Conservation (phyloP, 208 protist species). For the Naegleria lovaniensis region DNA sequence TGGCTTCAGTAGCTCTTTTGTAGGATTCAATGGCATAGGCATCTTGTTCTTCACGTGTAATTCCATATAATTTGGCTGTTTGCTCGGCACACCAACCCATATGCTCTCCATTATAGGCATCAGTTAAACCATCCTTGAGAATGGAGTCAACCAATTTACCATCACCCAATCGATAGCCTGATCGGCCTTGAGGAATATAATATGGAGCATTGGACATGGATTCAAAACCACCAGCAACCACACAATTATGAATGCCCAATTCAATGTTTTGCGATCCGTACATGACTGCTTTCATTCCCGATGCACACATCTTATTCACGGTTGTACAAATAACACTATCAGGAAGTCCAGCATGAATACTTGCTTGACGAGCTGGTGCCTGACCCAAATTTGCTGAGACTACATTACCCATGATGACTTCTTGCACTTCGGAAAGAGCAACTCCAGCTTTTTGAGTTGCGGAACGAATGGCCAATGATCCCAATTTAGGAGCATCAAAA, state of each 20-base stretch:
- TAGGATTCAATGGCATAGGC: constrained; percentile 78
- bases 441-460: constrained; percentile 44
- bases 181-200: constrained; percentile 50
- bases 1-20: constrained; percentile 56
- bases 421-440: constrained; percentile 43
- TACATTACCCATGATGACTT: constrained; percentile 63
- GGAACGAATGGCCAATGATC: constrained; percentile 43
- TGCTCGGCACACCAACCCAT: constrained; percentile 77
- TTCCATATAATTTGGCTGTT: constrained; percentile 66
- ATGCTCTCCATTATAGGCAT: constrained; percentile 55
- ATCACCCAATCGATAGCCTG: constrained; percentile 51
- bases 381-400: constrained; percentile 54
- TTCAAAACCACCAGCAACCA: constrained; percentile 69
- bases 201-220: constrained; percentile 70
- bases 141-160: constrained; percentile 53
- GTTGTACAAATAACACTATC: constrained; percentile 44
- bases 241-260: constrained; percentile 47
- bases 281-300: constrained; percentile 68
- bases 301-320: constrained; percentile 74
- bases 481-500: constrained; percentile 48
- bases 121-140: constrained; percentile 65
- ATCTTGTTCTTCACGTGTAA: constrained; percentile 80
- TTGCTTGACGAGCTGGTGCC: constrained; percentile 57
- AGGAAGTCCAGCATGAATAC: constrained; percentile 46
- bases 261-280: constrained; percentile 51